phyloP scores from a whole-genome alignment of 768 basidiomycete species.

The Boletus edulis region DNA sequence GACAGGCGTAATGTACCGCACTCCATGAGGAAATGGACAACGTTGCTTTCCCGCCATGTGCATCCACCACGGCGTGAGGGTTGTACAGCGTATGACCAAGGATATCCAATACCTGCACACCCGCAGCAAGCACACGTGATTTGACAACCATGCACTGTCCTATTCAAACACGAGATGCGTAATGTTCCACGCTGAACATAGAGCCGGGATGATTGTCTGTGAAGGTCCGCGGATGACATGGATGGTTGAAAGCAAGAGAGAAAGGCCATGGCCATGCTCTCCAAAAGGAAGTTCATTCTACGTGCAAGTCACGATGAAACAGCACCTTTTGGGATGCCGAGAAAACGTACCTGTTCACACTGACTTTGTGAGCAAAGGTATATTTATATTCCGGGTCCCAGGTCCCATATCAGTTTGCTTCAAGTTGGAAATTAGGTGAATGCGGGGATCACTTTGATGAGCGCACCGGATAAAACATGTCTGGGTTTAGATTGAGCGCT shows the following conservation, averaged over 20 bases:
- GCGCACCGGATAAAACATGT: conserved; percentile 9
- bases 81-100: conserved; percentile 1
- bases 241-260: conserved; percentile 10
- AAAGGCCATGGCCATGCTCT: conserved; percentile 11
- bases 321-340: neutral
- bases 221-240: conserved; percentile 22
- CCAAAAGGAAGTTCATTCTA: conserved; percentile 12
- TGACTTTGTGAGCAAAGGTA: neutral
- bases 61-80: neutral
- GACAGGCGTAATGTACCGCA: conserved; percentile 1
- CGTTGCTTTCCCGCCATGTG: conserved; percentile 1
- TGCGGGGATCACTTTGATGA: neutral
- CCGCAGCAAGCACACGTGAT: conserved; percentile 4
- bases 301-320: conserved; percentile 3
- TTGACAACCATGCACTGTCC: neutral
- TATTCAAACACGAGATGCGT: conserved; percentile 9
- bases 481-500: neutral
- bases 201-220: conserved; percentile 9
- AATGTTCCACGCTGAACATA: conserved; percentile 10
- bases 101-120: neutral
- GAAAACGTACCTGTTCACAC: conserved; percentile 9
- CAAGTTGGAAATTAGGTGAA: neutral
- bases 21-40: conserved; percentile 8
- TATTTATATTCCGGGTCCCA: neutral
- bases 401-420: neutral